Conservation (phyloP, 768 basidiomycete species). For the Termitomyces sp. region DNA sequence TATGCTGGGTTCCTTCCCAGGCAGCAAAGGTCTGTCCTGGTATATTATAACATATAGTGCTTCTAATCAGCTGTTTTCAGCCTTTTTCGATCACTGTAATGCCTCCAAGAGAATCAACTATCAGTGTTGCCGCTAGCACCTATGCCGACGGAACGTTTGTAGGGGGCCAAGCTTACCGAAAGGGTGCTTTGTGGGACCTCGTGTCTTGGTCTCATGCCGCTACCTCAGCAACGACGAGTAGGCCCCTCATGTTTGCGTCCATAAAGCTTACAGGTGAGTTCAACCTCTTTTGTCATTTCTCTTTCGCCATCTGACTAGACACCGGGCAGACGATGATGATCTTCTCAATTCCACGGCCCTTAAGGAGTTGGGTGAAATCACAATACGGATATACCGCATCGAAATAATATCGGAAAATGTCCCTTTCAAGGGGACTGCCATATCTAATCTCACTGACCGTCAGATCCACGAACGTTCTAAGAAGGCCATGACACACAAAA, state of each 20-base stretch:
- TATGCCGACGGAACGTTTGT: not conserved
- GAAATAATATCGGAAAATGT: not conserved
- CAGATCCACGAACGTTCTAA: conserved; percentile 7
- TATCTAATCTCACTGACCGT: not conserved
- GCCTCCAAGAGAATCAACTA: not conserved
- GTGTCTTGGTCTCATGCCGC: not conserved
- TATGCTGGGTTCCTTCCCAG: conserved; percentile 18
- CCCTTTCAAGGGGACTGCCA: not conserved
- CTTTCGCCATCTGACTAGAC: not conserved
- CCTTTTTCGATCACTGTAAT: not conserved
- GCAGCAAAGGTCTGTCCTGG: conserved; percentile 13
- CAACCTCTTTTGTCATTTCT: not conserved
- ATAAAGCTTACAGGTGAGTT: conserved; percentile 8
- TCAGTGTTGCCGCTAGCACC: not conserved
- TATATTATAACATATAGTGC: too few species aligned
- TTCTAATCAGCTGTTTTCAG: not conserved
- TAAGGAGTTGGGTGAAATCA: conserved; percentile 1
- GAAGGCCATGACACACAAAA: conserved; percentile 5
- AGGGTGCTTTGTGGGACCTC: not conserved
- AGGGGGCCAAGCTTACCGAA: not conserved
- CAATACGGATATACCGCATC: not conserved
- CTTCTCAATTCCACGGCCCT: not conserved
- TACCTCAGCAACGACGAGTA: not conserved
- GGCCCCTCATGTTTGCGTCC: conserved; percentile 1
- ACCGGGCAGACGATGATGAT: conserved; percentile 2